phyloP scores from a whole-genome alignment of 2,329 filamentous ascomycete species.

The Boeremia exigua region DNA sequence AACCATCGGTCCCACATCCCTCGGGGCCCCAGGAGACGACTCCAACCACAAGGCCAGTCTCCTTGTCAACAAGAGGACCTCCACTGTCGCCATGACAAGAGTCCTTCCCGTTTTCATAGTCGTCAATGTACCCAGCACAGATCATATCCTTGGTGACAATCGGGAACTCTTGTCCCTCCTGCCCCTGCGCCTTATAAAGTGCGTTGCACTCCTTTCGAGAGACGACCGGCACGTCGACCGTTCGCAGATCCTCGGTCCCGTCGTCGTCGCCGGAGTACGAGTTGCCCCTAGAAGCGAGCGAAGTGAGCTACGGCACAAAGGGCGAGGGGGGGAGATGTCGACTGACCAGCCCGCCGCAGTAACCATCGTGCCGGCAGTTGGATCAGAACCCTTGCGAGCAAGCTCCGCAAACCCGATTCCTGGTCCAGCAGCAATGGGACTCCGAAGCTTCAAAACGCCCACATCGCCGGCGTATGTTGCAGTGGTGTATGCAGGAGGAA shows the following conservation, averaged over 20 bases:
- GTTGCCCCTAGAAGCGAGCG: not conserved
- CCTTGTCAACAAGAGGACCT: not conserved
- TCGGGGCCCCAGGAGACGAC: not conserved
- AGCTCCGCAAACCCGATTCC: conserved; percentile 31
- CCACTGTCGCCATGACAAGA: not conserved
- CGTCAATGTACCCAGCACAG: not conserved
- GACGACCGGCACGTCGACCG: not conserved
- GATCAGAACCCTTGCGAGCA: conserved; percentile 27
- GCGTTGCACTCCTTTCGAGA: not conserved
- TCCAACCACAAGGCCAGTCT: not conserved
- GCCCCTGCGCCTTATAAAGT: not conserved
- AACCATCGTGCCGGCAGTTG: conserved; percentile 19
- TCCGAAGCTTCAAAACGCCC: conserved; percentile 32
- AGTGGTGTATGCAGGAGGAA: conserved; percentile 25
- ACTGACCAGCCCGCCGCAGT: conserved; percentile 34
- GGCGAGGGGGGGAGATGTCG: not conserved
- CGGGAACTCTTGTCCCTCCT: not conserved
- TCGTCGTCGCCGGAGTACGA: not conserved
- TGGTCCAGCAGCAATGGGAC: conserved; percentile 24
- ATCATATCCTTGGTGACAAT: not conserved
- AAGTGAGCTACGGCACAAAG: not conserved
- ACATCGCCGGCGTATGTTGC: conserved; percentile 22
- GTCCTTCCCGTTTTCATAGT: not conserved
- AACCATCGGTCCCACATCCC: not conserved
- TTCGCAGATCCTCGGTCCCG: not conserved